Evolutionary conservation across 179 eudicot genomes (phyloP), one percentile per base, ranked within the genome.

Genomic region (Actinidia polygama): DNA sequence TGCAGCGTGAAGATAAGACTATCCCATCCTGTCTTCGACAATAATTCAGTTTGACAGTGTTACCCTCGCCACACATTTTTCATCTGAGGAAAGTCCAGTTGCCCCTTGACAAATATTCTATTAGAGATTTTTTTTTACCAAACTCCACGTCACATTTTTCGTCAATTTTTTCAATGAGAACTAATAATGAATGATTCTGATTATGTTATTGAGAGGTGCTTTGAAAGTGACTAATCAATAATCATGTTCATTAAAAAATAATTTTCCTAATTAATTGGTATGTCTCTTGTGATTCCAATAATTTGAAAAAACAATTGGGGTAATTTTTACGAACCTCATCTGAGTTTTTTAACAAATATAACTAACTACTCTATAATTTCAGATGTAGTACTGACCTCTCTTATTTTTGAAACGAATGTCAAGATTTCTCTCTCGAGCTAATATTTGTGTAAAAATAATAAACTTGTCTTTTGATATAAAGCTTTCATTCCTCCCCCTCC

Each of bases 1-100:
- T 30, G 72, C 72, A 68, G 49, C 40, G 72, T 68, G 72, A 15
- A n/a, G 72, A 68, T 68, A 68, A 68, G 70, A n/a, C 14, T 26
- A 9, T 26, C 71, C 69, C 46, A 66, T 66, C 49, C 49, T 68
- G 36, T 30, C 36, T 68, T 36, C 49, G 10, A 68, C 49, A 36
- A 36, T 68, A 9, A 26, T 67, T 36, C 14, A 26, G 49, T 68
- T 68, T 68, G 15, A 19, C 49, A 15, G n/a, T 68, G 72, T 67
- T 30, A 16, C 44, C 71, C 71, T 44, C 5, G 16, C 1, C 23
- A 2, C 71, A 3, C 1, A 1, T 44, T 4, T 21, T 21, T 1
- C 23, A 10, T 64, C 9, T 4, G 26, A 0, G 21, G 21, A 21
- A 10, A 59, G 23, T 10, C 24, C 15, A 15, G 69, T 4, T 10